A percentile compares a stretch with the other conserved stretches of the same genome.
These are phyloP conservation scores for Pichia occidentalis DNA, from an alignment of 805 yeast genomes.

Conservation along the genomic window DNA sequence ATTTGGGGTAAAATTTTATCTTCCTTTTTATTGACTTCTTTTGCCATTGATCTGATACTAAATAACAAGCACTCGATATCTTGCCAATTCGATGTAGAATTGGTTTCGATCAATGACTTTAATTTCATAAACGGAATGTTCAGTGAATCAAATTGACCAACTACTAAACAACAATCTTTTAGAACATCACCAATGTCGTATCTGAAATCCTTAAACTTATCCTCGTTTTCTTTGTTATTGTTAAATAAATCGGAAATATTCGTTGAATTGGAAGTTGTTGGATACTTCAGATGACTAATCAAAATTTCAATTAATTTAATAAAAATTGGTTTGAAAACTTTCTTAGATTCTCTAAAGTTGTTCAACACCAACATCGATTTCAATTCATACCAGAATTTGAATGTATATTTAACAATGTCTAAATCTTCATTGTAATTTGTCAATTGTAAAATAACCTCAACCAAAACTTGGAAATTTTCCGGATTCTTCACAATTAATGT, in stretches of 20 bases:
- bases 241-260: conserved; percentile 46
- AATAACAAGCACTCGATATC: conserved; percentile 84
- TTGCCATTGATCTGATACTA: conserved; percentile 89
- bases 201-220: conserved; percentile 87
- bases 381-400: conserved; percentile 84
- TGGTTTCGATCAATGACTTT: conserved; percentile 30
- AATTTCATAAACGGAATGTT: conserved; percentile 62
- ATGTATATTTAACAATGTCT: conserved; percentile 84
- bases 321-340: conserved; percentile 48
- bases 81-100: conserved; percentile 54
- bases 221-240: conserved; percentile 74
- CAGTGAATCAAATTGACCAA: conserved; percentile 69
- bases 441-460: conserved; percentile 63
- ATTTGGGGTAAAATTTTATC: conserved; percentile 64
- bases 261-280: conserved; percentile 35
- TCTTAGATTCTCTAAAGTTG: conserved; percentile 47
- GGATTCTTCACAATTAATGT: conserved; percentile 73
- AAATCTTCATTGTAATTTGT: conserved; percentile 73
- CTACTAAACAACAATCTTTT: conserved; percentile 89
- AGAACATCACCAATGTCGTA: conserved; percentile 98
- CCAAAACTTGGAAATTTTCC: conserved; percentile 60
- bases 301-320: conserved; percentile 53
- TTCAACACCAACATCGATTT: conserved; percentile 64
- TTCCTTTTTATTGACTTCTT: conserved; percentile 69
- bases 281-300: conserved; percentile 69